phyloP scores from a whole-genome alignment of 805 yeast species.

The Candida insectalens region DNA sequence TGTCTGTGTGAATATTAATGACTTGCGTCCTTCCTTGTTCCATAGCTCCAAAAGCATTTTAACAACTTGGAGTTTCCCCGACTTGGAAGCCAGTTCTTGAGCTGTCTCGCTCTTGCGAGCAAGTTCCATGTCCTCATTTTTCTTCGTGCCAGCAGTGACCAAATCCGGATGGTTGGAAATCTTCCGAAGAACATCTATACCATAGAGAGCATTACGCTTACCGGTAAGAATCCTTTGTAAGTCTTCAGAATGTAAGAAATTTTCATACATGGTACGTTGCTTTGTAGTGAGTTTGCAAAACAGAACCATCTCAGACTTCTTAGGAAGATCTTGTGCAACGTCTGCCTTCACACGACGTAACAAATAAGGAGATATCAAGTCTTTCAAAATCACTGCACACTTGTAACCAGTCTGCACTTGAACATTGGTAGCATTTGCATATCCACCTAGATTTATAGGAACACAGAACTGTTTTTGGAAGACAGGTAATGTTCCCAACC shows the following conservation, averaged over 20 bases:
- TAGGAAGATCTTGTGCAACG: slow-evolving; percentile 91
- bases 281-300: slow-evolving; percentile 76
- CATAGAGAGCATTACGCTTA: slow-evolving; percentile 71
- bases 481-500: slow-evolving; percentile 89
- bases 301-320: slow-evolving; percentile 87
- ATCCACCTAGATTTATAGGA: slow-evolving; percentile 96
- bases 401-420: slow-evolving; percentile 95
- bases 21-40: slow-evolving; percentile 68
- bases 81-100: slow-evolving; percentile 33
- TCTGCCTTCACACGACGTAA: slow-evolving; percentile 83
- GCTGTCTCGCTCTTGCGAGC: slow-evolving; percentile 5
- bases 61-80: slow-evolving; percentile 90
- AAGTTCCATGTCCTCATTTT: slow-evolving; percentile 17
- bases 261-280: slow-evolving; percentile 67
- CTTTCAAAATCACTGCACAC: slow-evolving; percentile 86
- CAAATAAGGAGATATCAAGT: slow-evolving; percentile 82
- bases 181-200: slow-evolving; percentile 83
- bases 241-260: slow-evolving; percentile 70
- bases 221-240: slow-evolving; percentile 63
- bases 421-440: slow-evolving; percentile 91
- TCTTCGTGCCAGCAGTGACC: slow-evolving; percentile 32
- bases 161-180: slow-evolving; percentile 96
- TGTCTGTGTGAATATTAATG: slow-evolving; percentile 85
- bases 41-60: slow-evolving; percentile 66
- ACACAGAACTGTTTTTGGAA: slow-evolving; percentile 86